Base-by-base conservation (phyloP, 371 early-diverging fungal species). In the Actinomucor elegans region DNA sequence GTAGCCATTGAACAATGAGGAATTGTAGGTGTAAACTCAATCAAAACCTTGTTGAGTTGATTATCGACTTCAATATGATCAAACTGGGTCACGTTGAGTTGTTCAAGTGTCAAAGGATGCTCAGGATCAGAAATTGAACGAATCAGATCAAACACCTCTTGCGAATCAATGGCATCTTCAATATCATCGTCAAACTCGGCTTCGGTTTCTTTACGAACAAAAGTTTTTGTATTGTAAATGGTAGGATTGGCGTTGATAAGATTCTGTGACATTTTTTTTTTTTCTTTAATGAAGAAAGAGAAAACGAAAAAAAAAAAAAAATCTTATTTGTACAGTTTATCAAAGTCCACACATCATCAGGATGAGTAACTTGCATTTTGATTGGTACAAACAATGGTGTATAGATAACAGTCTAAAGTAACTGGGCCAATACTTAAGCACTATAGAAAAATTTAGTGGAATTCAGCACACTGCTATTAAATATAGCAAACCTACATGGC, bases 1-100 rank as follows among this genome's bases (percentile, higher is more conserved):
- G 99, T 98, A 10, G 99, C 99, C 99, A 99, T 98, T 17, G 96
- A 96, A 75, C 99, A 99, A 73, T 99, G 99, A 36, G 99, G 99
- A 63, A 99, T 99, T 4, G 99, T 99, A 1, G 99, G 99, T 8
- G 94, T 96, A 65, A 99, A 93, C 64, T 86, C 85, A 47, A 95
- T 90, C 10, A 75, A 56, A 17, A 96, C 76, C 37, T 69, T 80
- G 68, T 79, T 86, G 26, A 55, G 53, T 5, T 75, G 73, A 61
- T 91, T 84, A 56, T 88, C 84, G 4, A 97, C 93, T 11, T 66
- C 51, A 53, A 98, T 87, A 61, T 93, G 94, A 27, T 92, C 90
- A 42, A 78, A 70, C 61, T 92, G 94, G 20, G 93, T 84, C 11
- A 98, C 96, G 69, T 94, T 93, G 31, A 97, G 86, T 67, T 97